These are phyloP conservation scores for Solanum neorickii DNA, from an alignment of 257 asterid species.

Conservation along the genomic window DNA sequence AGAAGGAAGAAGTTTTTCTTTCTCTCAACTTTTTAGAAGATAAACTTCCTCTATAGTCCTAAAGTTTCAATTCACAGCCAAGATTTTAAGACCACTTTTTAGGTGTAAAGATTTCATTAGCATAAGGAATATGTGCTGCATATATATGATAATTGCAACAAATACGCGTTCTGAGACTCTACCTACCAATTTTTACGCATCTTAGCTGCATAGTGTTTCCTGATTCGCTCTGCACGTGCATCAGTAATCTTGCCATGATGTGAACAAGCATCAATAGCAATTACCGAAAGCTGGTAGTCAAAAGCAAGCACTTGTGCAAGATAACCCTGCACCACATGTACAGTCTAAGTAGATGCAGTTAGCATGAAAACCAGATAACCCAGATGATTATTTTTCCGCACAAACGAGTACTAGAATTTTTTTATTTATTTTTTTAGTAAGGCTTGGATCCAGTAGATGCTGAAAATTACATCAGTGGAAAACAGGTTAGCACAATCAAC, in stretches of 20 bases:
- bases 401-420: background rate
- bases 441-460: background rate
- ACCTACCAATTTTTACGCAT: conserved; percentile 42
- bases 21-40: too few relatives aligned
- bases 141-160: background rate
- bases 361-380: background rate
- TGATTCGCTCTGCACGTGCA: conserved; percentile 73
- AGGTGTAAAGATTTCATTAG: background rate
- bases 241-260: conserved; percentile 74
- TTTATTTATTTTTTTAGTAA: background rate
- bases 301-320: conserved; percentile 93
- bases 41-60: background rate
- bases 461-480: background rate
- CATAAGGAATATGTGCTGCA: background rate
- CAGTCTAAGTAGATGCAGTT: background rate
- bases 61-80: background rate
- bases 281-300: conserved; percentile 61
- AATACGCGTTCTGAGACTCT: background rate
- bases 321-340: conserved; percentile 44
- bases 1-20: background rate
- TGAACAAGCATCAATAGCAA: conserved; percentile 86
- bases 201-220: conserved; percentile 66
- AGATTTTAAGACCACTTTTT: background rate
- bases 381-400: background rate
- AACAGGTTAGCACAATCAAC: background rate